Conservation (phyloP, 805 yeast genomes). For the Lipomyces kockii region DNA sequence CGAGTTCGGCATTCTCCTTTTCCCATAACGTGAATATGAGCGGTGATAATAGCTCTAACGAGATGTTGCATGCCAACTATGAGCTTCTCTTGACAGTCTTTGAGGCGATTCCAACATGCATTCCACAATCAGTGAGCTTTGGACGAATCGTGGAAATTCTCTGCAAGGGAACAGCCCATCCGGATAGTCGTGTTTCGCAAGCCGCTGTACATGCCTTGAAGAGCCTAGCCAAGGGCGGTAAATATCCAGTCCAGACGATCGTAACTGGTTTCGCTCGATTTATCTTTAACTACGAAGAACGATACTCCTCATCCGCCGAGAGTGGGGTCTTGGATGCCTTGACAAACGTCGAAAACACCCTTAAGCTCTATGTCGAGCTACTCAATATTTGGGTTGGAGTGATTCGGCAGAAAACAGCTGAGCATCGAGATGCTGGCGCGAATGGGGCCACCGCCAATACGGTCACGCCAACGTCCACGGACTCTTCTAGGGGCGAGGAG, state of each 20-base stretch:
- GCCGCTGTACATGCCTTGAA: constrained; percentile 70
- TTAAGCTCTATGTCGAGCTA: constrained; percentile 71
- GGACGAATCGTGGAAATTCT: constrained; percentile 73
- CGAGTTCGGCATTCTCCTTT: constrained; percentile 24
- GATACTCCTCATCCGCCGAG: constrained; percentile 34
- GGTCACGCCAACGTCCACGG: constrained; percentile 36
- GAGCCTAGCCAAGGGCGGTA: constrained; percentile 66
- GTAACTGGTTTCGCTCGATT: constrained; percentile 76
- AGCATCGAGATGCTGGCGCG: constrained; percentile 36
- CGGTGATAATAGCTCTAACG: constrained; percentile 3
- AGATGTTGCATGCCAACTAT: constrained; percentile 47
- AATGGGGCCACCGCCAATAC: constrained; percentile 21
- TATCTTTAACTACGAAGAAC: constrained; percentile 78
- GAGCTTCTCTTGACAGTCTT: constrained; percentile 73
- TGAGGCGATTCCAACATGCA: constrained; percentile 76
- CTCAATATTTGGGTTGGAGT: constrained; percentile 81
- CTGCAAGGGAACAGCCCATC: constrained; percentile 75
- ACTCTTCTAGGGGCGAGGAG: constrained; percentile 56
- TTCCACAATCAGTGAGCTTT: constrained; percentile 57
- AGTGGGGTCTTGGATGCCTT: constrained; percentile 8
- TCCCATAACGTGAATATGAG: not conserved
- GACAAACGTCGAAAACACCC: constrained; percentile 37
- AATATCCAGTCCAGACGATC: constrained; percentile 52
- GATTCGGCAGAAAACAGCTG: constrained; percentile 50
- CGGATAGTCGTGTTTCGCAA: constrained; percentile 61